Base-by-base conservation (phyloP, 2,329 filamentous ascomycete species). In the Nothophaeocryptopus gaeumannii region DNA sequence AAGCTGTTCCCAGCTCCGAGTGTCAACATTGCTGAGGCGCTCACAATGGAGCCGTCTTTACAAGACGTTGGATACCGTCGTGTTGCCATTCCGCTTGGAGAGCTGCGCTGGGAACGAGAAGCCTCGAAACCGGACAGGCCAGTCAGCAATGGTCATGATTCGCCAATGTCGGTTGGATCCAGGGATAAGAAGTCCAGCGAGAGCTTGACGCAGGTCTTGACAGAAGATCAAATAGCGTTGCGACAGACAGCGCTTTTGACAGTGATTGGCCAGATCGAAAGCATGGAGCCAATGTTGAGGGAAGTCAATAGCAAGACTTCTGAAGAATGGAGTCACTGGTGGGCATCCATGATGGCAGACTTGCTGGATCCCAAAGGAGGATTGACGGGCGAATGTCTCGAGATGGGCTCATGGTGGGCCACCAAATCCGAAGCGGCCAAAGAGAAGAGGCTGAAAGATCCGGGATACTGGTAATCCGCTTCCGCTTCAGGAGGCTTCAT, bases 301-400 rank as follows among this genome's bases (percentile, higher is more conserved):
- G 87, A 95, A 62, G 82, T 83, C 39, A 95, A 87, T 63, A 87
- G 86, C 11, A 95, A 95, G 75, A 89, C 86, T 62, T 83, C 88
- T 64, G 89, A 95, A 60, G 91, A 96, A 72, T 96, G 90, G 90
- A 88, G 95, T 67, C 77, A 83, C 36, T 96, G 91, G 91, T 83
- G 88, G 72, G 83, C 85, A 35, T 88, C 85, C 69, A 88, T 96
- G 86, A 92, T 89, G 79, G 81, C 82, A 39, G 86, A 93, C 69
- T 71, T 96, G 63, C 78, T 95, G 64, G 83, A 86, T 67, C 85
- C 92, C 53, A 84, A 83, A 47, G 88, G 88, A 14, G 85, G 88
- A 13, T 83, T 81, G 40, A 90, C 83, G 74, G 90, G 91, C 40
- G 91, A 96, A 70, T 95, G 89, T 69, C 73, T 96, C 14, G 82